Percentiles rank a stretch among this genome's conserved stretches.
These are phyloP conservation scores for Thozetella sp. DNA, from an alignment of 495 filamentous ascomycete genomes.

Conservation along the genomic window DNA sequence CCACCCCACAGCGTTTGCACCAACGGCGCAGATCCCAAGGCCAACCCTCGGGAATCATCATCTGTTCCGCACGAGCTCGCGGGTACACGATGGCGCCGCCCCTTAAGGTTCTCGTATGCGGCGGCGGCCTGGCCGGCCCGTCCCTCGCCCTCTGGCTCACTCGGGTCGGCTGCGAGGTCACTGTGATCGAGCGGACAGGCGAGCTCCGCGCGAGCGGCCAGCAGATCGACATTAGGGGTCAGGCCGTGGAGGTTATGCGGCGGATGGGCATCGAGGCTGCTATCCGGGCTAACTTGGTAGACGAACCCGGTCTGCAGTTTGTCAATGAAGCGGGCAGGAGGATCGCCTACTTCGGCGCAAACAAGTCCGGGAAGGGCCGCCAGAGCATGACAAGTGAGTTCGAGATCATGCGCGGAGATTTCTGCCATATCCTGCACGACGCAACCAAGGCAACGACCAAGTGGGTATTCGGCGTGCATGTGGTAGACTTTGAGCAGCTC, in stretches of 20 bases:
- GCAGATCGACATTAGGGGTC: slow-evolving; percentile 52
- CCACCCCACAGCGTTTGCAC: no score
- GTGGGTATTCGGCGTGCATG: slow-evolving; percentile 42
- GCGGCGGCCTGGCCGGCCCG: slow-evolving; percentile 41
- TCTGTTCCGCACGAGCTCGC: no score
- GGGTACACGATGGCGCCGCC: slow-evolving; percentile 4
- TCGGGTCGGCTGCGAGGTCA: slow-evolving; percentile 48
- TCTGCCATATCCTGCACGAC: slow-evolving; percentile 47
- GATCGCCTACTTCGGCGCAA: slow-evolving; percentile 40
- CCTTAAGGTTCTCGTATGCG: slow-evolving; percentile 29
- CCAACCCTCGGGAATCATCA: no score
- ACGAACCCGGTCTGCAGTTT: slow-evolving; percentile 46
- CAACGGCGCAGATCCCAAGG: no score
- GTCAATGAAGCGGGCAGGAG: slow-evolving; percentile 34
- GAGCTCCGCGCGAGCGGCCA: slow-evolving; percentile 48
- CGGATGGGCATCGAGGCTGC: slow-evolving; percentile 51
- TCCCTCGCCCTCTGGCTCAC: slow-evolving; percentile 54
- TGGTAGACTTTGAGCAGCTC: slow-evolving; percentile 21
- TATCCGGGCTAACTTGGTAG: slow-evolving; percentile 35
- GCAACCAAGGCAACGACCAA: slow-evolving; percentile 37
- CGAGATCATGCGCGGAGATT: slow-evolving; percentile 57
- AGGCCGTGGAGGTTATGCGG: slow-evolving; percentile 48
- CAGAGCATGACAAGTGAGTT: slow-evolving; percentile 54
- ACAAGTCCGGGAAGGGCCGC: slow-evolving; percentile 33
- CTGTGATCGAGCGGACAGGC: slow-evolving; percentile 53